A percentile compares a stretch with the other conserved stretches of the same genome.
These are phyloP conservation scores for Malassezia japonica DNA, from an alignment of 1,284 basidiomycete species.

Conservation along the genomic window DNA sequence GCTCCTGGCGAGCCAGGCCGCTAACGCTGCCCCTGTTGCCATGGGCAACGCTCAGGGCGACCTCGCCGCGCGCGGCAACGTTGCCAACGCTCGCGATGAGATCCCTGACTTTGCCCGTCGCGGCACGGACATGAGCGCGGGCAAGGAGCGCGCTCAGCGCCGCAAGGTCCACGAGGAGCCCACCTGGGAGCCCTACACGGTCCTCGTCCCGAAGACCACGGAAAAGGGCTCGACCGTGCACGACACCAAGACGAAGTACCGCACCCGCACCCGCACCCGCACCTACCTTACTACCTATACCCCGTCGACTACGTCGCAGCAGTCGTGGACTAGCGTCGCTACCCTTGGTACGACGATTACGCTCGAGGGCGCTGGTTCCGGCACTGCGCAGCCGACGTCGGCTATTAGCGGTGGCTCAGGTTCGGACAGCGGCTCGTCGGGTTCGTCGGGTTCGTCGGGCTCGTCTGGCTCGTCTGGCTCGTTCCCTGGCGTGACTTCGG, in stretches of 20 bases:
- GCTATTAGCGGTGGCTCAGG: not conserved
- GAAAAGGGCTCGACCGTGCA: not conserved
- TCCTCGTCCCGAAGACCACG: not conserved
- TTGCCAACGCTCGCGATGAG: not conserved
- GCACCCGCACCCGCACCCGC: not conserved
- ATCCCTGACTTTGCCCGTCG: not conserved
- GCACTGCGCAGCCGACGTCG: not conserved
- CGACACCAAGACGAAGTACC: slow-evolving; percentile 8
- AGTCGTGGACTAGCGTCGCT: not conserved
- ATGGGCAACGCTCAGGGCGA: not conserved
- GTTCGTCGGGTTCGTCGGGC: not conserved
- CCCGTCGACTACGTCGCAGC: not conserved
- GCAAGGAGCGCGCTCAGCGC: slow-evolving; percentile 8
- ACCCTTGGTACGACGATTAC: slow-evolving; percentile 8
- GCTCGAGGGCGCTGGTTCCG: slow-evolving; percentile 2
- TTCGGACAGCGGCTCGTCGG: not conserved
- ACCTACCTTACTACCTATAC: not conserved
- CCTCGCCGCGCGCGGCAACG: not conserved
- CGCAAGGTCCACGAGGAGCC: slow-evolving; percentile 15
- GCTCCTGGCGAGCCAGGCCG: slow-evolving; percentile 11
- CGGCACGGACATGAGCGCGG: not conserved
- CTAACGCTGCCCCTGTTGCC: not conserved
- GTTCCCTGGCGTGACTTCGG: not conserved
- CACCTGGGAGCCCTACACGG: slow-evolving; percentile 17
- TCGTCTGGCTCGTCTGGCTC: slow-evolving; percentile 1